These are phyloP conservation scores for Cucumis melo DNA, from an alignment of 306 rosid species.

Conservation along the genomic window DNA sequence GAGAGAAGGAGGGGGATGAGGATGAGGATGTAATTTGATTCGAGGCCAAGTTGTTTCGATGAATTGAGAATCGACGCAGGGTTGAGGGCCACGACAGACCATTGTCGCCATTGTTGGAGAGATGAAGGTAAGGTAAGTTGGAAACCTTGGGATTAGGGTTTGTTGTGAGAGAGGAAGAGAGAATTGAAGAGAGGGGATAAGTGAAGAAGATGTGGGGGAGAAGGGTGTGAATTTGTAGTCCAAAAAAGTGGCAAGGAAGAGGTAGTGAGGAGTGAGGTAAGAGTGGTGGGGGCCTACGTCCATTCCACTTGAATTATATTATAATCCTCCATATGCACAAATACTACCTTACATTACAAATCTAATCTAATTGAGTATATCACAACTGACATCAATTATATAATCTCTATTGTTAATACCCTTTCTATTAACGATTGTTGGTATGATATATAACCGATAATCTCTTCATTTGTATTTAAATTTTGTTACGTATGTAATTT, in stretches of 20 bases:
- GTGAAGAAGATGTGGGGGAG: conserved; percentile 13
- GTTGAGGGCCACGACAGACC: conserved; percentile 39
- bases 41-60: conserved; percentile 28
- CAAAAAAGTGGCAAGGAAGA: conserved; percentile 23
- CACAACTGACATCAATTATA: no score
- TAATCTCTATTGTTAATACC: no score
- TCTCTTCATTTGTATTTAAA: no score
- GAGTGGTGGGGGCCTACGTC: conserved; percentile 12
- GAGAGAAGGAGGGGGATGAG: conserved; percentile 14
- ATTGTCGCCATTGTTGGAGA: conserved; percentile 51
- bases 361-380: no score
- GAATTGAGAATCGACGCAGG: conserved; percentile 44
- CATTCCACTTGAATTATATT: conserved; percentile 42
- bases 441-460: no score
- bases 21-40: conserved; percentile 2
- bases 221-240: conserved; percentile 62
- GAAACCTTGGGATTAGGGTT: no score
- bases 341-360: no score
- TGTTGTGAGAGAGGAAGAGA: not conserved
- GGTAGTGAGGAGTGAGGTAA: conserved; percentile 14
- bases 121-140: not conserved
- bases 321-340: conserved; percentile 9
- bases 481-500: no score
- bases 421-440: no score
- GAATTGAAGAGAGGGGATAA: conserved; percentile 3